Percentiles rank a stretch among this genome's conserved stretches.
These are phyloP conservation scores for Paramecium primaurelia DNA, from an alignment of 73 alveolate genomes.

Conservation along the genomic window DNA sequence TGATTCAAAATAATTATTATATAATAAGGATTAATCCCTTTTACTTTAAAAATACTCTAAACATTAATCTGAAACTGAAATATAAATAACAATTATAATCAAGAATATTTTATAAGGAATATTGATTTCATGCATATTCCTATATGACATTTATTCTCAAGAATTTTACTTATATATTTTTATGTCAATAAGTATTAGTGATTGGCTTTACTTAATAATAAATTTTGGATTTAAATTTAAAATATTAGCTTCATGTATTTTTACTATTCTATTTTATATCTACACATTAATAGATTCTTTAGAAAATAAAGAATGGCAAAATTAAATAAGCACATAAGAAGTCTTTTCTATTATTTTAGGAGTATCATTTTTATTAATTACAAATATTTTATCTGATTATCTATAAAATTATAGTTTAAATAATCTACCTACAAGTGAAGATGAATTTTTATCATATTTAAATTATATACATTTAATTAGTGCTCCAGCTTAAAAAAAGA, in stretches of 20 bases:
- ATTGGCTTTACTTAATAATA: not conserved
- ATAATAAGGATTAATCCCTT: not conserved
- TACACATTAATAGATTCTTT: not conserved
- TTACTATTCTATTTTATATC: not conserved
- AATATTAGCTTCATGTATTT: not conserved
- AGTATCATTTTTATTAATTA: not conserved
- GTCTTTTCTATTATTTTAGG: not conserved
- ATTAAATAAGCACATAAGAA: not conserved
- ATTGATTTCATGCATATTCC: not conserved
- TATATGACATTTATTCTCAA: not conserved
- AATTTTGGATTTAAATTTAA: not conserved
- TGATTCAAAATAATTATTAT: not conserved
- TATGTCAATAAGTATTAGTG: not conserved
- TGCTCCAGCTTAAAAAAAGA: not conserved
- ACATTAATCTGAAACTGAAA: not conserved
- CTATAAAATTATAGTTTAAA: not conserved
- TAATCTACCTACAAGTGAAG: not conserved
- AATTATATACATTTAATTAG: not conserved
- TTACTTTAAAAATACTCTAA: not conserved
- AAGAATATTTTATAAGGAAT: not conserved
- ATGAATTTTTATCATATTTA: not conserved
- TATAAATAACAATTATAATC: not conserved
- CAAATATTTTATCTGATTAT: not conserved
- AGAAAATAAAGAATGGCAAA: not conserved
- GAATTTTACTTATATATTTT: not conserved